phyloP scores from a whole-genome alignment of 2,329 filamentous ascomycete species.

The Lachnellula cervina region DNA sequence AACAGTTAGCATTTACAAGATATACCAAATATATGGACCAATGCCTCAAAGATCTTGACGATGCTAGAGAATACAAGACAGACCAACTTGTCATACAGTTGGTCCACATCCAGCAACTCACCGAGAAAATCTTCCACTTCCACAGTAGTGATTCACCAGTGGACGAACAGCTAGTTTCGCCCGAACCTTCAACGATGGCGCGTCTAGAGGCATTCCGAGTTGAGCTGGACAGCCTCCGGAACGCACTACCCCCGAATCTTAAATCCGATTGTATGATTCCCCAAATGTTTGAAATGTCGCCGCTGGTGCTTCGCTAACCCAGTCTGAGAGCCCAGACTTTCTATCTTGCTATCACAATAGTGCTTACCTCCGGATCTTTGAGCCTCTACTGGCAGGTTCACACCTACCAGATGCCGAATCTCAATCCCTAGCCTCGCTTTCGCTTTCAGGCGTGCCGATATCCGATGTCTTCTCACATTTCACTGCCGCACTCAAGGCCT shows the following conservation, averaged over 20 bases:
- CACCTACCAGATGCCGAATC: conserved; percentile 39
- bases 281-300: background rate
- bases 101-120: conserved; percentile 45
- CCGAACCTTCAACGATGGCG: conserved; percentile 19
- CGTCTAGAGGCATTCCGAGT: conserved; percentile 40
- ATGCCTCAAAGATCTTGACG: conserved; percentile 43
- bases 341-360: conserved; percentile 39
- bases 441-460: conserved; percentile 36
- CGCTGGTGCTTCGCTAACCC: background rate
- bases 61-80: conserved; percentile 40
- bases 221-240: conserved; percentile 41
- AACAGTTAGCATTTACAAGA: conserved; percentile 34
- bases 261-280: conserved; percentile 36
- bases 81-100: conserved; percentile 44
- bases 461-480: conserved; percentile 48
- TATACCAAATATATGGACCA: conserved; percentile 49
- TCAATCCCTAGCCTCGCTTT: conserved; percentile 38
- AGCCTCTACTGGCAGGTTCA: conserved; percentile 42
- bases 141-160: conserved; percentile 18
- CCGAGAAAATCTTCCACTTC: conserved; percentile 42
- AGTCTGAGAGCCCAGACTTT: conserved; percentile 29
- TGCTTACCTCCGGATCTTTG: conserved; percentile 41
- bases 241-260: conserved; percentile 34
- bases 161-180: conserved; percentile 8
- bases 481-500: conserved; percentile 42